Conservation (phyloP, 768 basidiomycete genomes). For the Filobasidium floriforme region DNA sequence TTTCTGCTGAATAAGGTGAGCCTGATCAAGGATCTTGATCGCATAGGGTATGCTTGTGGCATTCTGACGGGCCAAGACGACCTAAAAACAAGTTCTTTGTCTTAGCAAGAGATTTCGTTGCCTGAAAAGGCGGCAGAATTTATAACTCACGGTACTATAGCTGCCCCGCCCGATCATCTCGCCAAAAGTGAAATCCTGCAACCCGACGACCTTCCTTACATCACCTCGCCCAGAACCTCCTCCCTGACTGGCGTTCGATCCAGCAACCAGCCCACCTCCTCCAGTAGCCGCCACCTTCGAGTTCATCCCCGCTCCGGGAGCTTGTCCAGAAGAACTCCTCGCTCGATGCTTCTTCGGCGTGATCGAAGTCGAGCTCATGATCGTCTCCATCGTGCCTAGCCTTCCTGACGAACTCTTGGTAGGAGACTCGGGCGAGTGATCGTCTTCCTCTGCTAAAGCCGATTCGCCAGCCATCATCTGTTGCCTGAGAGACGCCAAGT, state of each 20-base stretch:
- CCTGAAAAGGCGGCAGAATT: neutral
- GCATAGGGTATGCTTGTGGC: slow-evolving; percentile 38
- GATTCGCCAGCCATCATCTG: neutral
- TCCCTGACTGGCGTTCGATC: slow-evolving; percentile 19
- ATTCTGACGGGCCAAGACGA: slow-evolving; percentile 26
- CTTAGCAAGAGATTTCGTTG: slow-evolving; percentile 25
- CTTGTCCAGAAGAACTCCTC: slow-evolving; percentile 20
- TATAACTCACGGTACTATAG: slow-evolving; percentile 42
- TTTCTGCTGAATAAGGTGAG: slow-evolving; percentile 44
- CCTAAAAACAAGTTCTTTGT: slow-evolving; percentile 1
- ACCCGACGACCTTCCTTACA: slow-evolving; percentile 21
- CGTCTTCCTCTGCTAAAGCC: neutral
- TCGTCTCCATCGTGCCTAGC: neutral
- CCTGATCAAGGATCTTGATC: slow-evolving; percentile 47
- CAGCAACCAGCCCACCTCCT: slow-evolving; percentile 10
- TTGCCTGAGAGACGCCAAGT: slow-evolving; percentile 10
- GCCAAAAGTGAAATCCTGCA: slow-evolving; percentile 43
- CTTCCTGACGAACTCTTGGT: neutral
- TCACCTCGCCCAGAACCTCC: slow-evolving; percentile 25
- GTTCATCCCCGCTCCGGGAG: neutral
- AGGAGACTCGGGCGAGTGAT: neutral
- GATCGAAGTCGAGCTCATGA: neutral
- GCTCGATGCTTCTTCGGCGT: neutral
- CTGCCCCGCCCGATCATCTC: slow-evolving; percentile 45
- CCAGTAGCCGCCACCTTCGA: slow-evolving; percentile 20